A percentile compares a stretch with the other conserved stretches of the same genome.
These are phyloP conservation scores for Pseudopyrenochaeta lycopersici DNA, from an alignment of 2,329 filamentous ascomycete genomes.

Conservation along the genomic window DNA sequence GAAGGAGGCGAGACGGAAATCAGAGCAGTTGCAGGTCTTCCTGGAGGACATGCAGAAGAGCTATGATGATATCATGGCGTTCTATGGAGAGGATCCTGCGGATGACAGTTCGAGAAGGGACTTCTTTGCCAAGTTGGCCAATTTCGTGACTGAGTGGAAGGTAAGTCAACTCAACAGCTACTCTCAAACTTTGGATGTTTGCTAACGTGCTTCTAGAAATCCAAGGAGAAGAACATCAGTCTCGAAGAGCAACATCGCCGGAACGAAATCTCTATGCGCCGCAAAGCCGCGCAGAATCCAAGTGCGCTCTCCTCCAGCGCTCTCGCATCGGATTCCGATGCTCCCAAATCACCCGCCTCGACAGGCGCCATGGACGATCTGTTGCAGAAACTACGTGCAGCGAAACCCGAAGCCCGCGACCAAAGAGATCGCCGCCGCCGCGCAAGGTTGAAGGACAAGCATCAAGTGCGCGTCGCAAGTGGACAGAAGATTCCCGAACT, in stretches of 20 bases:
- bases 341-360: conserved; percentile 68
- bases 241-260: conserved; percentile 83
- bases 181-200: background rate
- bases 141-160: conserved; percentile 93
- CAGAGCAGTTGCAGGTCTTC: conserved; percentile 93
- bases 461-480: conserved; percentile 88
- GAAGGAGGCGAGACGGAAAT: conserved; percentile 96
- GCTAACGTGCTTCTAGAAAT: conserved; percentile 67
- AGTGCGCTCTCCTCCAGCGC: conserved; percentile 63
- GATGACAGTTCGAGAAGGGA: conserved; percentile 94
- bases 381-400: conserved; percentile 91
- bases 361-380: conserved; percentile 96
- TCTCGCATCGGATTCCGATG: conserved; percentile 53
- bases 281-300: conserved; percentile 64
- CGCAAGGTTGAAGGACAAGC: conserved; percentile 86
- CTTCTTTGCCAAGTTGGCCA: conserved; percentile 93
- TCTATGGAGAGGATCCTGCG: conserved; percentile 91
- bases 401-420: conserved; percentile 87
- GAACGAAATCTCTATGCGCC: conserved; percentile 91
- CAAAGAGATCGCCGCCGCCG: conserved; percentile 87
- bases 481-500: conserved; percentile 87
- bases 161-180: conserved; percentile 52
- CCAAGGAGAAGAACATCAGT: conserved; percentile 86
- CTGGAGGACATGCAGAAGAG: conserved; percentile 90
- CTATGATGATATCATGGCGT: conserved; percentile 94